phyloP scores from a whole-genome alignment of 768 basidiomycete species.

The Thelephora ganbajun region DNA sequence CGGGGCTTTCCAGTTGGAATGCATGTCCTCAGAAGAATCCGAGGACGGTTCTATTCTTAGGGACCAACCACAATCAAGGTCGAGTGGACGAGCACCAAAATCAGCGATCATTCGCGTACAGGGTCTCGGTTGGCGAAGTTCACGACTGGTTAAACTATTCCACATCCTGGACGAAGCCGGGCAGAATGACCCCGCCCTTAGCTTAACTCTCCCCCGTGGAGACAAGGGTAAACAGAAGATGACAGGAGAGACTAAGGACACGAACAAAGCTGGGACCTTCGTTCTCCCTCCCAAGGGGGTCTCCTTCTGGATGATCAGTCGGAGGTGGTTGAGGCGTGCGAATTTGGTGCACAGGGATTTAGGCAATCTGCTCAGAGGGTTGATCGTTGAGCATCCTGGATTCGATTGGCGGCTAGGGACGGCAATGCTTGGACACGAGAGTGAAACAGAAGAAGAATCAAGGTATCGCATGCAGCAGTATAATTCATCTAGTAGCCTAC shows the following conservation, averaged over 20 bases:
- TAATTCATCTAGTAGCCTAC: neutral
- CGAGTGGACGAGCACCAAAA: no score
- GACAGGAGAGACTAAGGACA: conserved; percentile 38
- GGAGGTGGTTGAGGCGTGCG: conserved; percentile 38
- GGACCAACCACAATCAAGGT: conserved; percentile 14
- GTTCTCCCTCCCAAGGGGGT: conserved; percentile 50
- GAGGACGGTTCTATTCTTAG: conserved; percentile 21
- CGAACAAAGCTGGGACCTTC: conserved; percentile 36
- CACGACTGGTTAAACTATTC: conserved; percentile 46
- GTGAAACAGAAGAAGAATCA: no score
- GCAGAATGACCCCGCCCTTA: conserved; percentile 25
- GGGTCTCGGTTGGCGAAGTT: conserved; percentile 56
- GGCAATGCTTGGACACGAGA: no score
- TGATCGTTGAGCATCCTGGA: conserved; percentile 31
- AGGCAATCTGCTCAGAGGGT: conserved; percentile 23
- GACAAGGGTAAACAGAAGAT: conserved; percentile 38
- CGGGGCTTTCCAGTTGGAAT: conserved; percentile 56
- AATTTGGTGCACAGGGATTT: conserved; percentile 34
- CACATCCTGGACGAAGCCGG: conserved; percentile 47
- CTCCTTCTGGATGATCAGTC: conserved; percentile 66
- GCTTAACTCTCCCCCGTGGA: neutral
- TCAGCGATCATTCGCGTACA: conserved; percentile 31
- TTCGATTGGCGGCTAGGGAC: conserved; percentile 28
- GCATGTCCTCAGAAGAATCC: conserved; percentile 76
- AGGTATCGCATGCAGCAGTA: neutral